phyloP scores from a whole-genome alignment of 2,329 filamentous ascomycete species.

The Arthrinium phaeospermum region DNA sequence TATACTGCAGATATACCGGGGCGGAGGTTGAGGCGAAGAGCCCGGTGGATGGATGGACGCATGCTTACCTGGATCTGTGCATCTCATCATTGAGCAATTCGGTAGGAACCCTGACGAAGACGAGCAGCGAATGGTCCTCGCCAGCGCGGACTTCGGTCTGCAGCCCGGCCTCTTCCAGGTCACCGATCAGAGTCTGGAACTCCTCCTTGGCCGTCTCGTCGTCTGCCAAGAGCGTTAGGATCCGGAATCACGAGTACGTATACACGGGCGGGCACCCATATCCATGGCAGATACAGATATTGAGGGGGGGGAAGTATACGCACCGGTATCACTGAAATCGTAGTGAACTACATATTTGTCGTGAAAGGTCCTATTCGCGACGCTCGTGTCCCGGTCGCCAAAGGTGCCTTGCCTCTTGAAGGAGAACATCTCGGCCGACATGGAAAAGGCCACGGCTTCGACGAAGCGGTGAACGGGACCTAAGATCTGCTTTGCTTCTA shows the following conservation, averaged over 20 bases:
- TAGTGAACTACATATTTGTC: slow-evolving; percentile 67
- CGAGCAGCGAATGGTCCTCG: slow-evolving; percentile 67
- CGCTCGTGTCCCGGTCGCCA: slow-evolving; percentile 1
- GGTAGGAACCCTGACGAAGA: slow-evolving; percentile 70
- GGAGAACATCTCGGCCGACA: slow-evolving; percentile 8
- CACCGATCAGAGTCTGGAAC: slow-evolving; percentile 63
- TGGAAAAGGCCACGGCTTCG: neutral
- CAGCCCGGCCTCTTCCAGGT: slow-evolving; percentile 67
- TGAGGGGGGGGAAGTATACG: slow-evolving; percentile 24
- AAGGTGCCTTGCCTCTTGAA: slow-evolving; percentile 19
- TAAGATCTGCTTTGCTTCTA: neutral
- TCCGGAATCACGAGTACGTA: slow-evolving; percentile 21
- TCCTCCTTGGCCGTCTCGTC: slow-evolving; percentile 55
- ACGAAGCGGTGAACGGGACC: neutral
- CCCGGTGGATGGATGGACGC: no score
- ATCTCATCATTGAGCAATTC: slow-evolving; percentile 68
- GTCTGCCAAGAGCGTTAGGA: slow-evolving; percentile 46
- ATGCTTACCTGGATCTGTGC: slow-evolving; percentile 66
- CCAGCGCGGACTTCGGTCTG: slow-evolving; percentile 75
- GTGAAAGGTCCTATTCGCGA: slow-evolving; percentile 25
- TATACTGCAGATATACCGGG: neutral
- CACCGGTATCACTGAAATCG: slow-evolving; percentile 61
- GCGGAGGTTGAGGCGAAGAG: neutral
- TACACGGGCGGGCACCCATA: slow-evolving; percentile 19
- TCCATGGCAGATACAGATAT: no score